Conservation (phyloP, 129 eudicot genomes). For the Escallonia rubra region DNA sequence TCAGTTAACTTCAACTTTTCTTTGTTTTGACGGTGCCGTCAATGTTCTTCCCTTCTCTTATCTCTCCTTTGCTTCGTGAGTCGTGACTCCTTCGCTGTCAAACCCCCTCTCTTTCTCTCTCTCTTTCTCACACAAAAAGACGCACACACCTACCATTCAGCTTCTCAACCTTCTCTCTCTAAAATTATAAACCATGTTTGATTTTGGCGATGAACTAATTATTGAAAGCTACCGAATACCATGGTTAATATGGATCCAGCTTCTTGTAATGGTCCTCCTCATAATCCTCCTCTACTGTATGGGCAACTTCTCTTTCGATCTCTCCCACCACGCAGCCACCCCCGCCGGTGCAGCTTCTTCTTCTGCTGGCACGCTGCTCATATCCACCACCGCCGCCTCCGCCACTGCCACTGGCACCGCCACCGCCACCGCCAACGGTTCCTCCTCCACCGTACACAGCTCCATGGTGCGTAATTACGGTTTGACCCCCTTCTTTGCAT, state of each 20-base stretch:
- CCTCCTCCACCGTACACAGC: slow-evolving; percentile 2
- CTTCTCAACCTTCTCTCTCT: not conserved
- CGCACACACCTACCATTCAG: not conserved
- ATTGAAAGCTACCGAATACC: slow-evolving; percentile 66
- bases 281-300: slow-evolving; percentile 40
- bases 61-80: not conserved
- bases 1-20: too few species aligned
- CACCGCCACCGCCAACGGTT: slow-evolving; percentile 17
- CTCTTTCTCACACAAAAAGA: not conserved
- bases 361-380: slow-evolving; percentile 15
- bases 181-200: slow-evolving; percentile 33
- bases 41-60: not conserved
- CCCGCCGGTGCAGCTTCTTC: slow-evolving; percentile 27
- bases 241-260: slow-evolving; percentile 90
- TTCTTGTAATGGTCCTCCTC: slow-evolving; percentile 60
- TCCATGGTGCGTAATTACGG: slow-evolving; percentile 13
- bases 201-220: slow-evolving; percentile 64
- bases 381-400: slow-evolving; percentile 12
- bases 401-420: too few species aligned
- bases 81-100: not conserved
- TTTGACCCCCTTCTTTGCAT: not conserved
- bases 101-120: not conserved
- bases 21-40: not conserved
- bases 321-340: slow-evolving; percentile 22
- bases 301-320: slow-evolving; percentile 36